A percentile compares a stretch with the other conserved stretches of the same genome.
Conservation (phyloP, 768 basidiomycete species). For the Lactarius psammicola region DNA sequence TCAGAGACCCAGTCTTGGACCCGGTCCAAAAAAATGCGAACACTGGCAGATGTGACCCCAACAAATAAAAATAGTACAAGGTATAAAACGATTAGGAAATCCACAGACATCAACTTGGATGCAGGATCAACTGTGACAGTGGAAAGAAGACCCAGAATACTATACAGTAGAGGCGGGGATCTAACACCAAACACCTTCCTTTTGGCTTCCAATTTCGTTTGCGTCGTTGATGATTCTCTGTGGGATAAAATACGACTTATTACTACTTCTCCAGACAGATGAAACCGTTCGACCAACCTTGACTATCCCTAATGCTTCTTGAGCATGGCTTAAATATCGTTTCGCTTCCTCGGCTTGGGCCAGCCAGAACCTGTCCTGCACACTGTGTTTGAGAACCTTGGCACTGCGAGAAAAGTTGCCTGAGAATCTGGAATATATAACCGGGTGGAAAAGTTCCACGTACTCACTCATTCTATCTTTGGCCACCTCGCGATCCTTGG, state of each 20-base stretch:
- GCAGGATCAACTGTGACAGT: not conserved
- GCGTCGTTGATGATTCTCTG: not conserved
- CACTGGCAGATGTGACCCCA: too few relatives aligned
- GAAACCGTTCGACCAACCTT: slow-evolving; percentile 6
- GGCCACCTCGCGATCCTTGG: not conserved
- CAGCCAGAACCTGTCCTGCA: not conserved
- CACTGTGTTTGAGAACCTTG: not conserved
- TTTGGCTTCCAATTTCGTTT: slow-evolving; percentile 8
- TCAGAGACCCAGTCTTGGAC: too few relatives aligned
- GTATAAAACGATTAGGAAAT: not conserved
- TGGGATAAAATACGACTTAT: not conserved
- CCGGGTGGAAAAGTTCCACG: not conserved
- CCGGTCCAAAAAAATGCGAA: not conserved
- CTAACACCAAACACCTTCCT: not conserved
- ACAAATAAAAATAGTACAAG: not conserved
- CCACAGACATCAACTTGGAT: not conserved
- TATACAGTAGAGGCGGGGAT: not conserved
- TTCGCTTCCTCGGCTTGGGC: slow-evolving; percentile 1
- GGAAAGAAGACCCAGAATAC: too few relatives aligned
- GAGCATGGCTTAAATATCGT: slow-evolving; percentile 2
- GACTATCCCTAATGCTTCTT: not conserved
- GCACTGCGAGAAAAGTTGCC: not conserved
- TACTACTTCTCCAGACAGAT: not conserved
- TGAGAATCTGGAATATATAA: not conserved
- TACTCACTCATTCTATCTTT: slow-evolving; percentile 8